phyloP scores from a whole-genome alignment of 495 filamentous ascomycete species.

The Daldinia loculata region DNA sequence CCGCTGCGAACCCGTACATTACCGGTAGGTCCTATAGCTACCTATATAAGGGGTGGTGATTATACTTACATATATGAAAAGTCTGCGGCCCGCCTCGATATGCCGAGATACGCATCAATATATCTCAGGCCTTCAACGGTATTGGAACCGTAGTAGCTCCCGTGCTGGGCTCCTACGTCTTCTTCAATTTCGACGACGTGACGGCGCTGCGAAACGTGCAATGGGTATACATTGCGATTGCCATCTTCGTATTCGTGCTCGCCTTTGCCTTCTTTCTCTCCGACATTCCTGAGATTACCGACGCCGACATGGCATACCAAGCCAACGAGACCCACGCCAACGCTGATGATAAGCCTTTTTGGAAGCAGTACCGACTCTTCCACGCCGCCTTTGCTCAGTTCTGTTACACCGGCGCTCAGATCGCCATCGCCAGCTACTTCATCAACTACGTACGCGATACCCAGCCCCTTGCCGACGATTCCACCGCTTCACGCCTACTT shows the following conservation, averaged over 20 bases:
- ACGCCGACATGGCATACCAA: slow-evolving; percentile 73
- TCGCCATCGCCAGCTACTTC: slow-evolving; percentile 64
- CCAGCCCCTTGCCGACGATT: slow-evolving; percentile 37
- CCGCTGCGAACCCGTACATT: slow-evolving; percentile 73
- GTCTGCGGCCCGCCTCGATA: slow-evolving; percentile 73
- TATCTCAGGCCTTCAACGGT: slow-evolving; percentile 73
- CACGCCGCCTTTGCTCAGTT: slow-evolving; percentile 73
- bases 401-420: slow-evolving; percentile 75
- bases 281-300: slow-evolving; percentile 75
- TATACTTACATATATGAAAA: background rate
- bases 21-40: slow-evolving; percentile 45
- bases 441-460: slow-evolving; percentile 54
- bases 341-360: slow-evolving; percentile 61
- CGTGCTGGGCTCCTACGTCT: slow-evolving; percentile 71
- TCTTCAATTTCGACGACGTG: slow-evolving; percentile 67
- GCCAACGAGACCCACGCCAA: slow-evolving; percentile 52
- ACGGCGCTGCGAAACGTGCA: slow-evolving; percentile 67
- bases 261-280: slow-evolving; percentile 71
- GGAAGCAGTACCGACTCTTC: slow-evolving; percentile 72
- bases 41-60: background rate
- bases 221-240: slow-evolving; percentile 79
- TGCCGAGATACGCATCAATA: slow-evolving; percentile 73
- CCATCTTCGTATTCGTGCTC: slow-evolving; percentile 71
- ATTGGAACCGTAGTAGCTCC: slow-evolving; percentile 71
- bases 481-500: slow-evolving; percentile 52